phyloP scores from a whole-genome alignment of 176 grass and related monocot species.

The Elymus sibiricus region DNA sequence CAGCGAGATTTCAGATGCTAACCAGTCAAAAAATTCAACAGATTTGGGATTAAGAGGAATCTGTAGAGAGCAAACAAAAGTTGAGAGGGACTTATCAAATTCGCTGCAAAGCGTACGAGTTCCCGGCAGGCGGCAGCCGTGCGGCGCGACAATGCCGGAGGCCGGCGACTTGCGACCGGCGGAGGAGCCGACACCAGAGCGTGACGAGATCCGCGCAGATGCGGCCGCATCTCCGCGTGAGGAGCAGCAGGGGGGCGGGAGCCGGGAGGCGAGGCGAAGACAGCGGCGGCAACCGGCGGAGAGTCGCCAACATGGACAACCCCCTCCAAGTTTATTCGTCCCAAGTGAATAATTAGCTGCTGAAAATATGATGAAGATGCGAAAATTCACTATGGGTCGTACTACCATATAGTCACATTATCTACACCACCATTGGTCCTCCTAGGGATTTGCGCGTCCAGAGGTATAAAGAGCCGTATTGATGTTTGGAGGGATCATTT shows the following conservation, averaged over 20 bases:
- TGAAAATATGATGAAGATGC: too few species aligned
- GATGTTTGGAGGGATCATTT: too few species aligned
- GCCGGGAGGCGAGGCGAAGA: not conserved
- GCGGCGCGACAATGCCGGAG: not conserved
- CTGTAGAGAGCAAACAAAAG: not conserved
- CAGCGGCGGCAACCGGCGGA: not conserved
- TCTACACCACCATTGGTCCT: too few species aligned
- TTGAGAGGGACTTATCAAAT: not conserved
- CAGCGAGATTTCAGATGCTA: not conserved
- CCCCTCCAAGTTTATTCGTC: too few species aligned
- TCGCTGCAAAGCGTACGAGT: not conserved
- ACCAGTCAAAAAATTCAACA: not conserved
- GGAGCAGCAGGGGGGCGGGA: not conserved
- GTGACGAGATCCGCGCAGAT: not conserved
- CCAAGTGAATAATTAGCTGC: too few species aligned
- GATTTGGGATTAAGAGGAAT: not conserved
- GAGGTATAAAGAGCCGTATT: too few species aligned
- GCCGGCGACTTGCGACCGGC: not conserved
- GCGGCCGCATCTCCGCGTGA: not conserved
- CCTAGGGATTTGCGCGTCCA: too few species aligned
- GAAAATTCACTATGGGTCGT: too few species aligned
- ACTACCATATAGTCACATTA: too few species aligned
- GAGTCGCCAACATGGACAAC: not conserved
- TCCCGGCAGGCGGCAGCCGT: too few species aligned
- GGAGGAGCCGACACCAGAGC: too few species aligned